Evolutionary conservation across 495 filamentous ascomycete species (phyloP), one percentile per base, ranked within the genome.

Genomic region (Penicillium psychrofluorescens): DNA sequence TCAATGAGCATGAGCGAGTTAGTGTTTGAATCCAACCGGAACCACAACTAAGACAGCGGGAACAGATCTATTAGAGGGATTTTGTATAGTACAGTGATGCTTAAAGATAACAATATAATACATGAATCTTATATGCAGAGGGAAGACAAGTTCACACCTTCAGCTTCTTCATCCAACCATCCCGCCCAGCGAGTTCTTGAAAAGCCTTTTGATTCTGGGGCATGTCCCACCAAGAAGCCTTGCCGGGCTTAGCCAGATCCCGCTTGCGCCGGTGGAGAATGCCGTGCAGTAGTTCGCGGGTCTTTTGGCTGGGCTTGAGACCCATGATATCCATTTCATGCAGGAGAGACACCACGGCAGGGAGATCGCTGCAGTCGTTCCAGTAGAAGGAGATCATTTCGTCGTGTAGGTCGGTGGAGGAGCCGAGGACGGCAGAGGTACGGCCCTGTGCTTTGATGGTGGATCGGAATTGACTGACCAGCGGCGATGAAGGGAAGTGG

Each of bases 241-340:
- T 29, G 2, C 14, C 38, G 9, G 15, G 12, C 35, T 36, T 14
- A 12, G 40, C 37, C 28, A 16, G 22, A 27, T 49, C 42, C 35
- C 58, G 8, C 29, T 68, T 64, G 1, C 60, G 55, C 31, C 62
- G 48, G 11, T 41, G 43, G 7, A 53, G 37, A 29, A 75, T 65
- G 9, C 43, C 46, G 5, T 45, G 35, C 6, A 90, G 49, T 11
- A 89, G 49, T 0, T 50, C 50, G 10, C 71, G 55, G 2, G 85
- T 86, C n/a, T 67, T 68, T 0, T 48, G 47, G 48, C 88, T 75
- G 29, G 77, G 74, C 13, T 77, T 76, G 16, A 91, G 59, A 7
- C 86, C 88, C 1, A 70, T 77, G 8, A 75, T 60, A 33, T 85
- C 79, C 89, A 95, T 95, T 61, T 95, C 88, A 35, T 69, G 62